Percentiles rank a stretch among this genome's conserved stretches.
phyloP scores from a whole-genome alignment of 805 yeast species.

The Lipomyces spencermartinsiae region DNA sequence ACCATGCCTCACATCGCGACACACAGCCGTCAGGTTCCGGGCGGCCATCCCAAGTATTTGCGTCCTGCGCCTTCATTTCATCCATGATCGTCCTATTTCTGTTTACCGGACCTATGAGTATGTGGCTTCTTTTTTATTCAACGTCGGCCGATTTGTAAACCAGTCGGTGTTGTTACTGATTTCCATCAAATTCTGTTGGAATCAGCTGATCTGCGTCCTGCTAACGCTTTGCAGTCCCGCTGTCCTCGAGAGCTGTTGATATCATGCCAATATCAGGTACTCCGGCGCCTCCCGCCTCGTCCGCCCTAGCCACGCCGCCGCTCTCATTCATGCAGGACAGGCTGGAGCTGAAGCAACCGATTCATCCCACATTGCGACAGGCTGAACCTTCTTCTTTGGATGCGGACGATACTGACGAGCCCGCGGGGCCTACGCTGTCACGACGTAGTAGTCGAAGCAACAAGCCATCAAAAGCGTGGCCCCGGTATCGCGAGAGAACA shows the following conservation, averaged over 20 bases:
- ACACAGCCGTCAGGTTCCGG: neutral
- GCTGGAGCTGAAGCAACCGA: neutral
- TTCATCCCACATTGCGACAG: neutral
- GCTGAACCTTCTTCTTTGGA: neutral
- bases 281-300: slow-evolving; percentile 6
- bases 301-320: neutral
- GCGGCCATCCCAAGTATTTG: slow-evolving; percentile 1
- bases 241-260: neutral
- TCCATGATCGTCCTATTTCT: slow-evolving; percentile 17
- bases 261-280: neutral
- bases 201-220: neutral
- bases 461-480: neutral
- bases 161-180: too few relatives aligned
- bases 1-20: neutral
- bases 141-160: neutral
- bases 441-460: neutral
- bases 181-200: neutral
- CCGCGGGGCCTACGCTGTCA: neutral
- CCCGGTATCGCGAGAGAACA: neutral
- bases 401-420: neutral
- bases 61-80: slow-evolving; percentile 13
- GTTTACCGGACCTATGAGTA: slow-evolving; percentile 14
- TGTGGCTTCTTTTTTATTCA: neutral
- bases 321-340: neutral
- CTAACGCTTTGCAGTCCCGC: neutral